Base-by-base conservation (phyloP, 352 stramenopile genomes). In the Phytophthora sansomeana region DNA sequence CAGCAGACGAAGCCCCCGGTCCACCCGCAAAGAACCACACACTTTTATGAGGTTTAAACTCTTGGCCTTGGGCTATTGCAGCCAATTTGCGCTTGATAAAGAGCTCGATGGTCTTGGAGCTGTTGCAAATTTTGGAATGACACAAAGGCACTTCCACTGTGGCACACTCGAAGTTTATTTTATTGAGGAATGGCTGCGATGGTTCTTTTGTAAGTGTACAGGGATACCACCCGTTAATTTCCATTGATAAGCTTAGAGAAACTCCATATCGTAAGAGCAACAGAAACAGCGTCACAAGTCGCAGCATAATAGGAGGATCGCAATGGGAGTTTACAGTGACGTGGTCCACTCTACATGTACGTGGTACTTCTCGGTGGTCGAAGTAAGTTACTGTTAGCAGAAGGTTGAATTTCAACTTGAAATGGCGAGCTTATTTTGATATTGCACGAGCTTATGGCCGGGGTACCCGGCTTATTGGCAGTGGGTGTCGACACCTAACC, bases 1-100 rank as follows among this genome's bases (percentile, higher is more conserved):
- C 51, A 30, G 49, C 43, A 16, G 75, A 85, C 0, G 71, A 81
- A 28, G 63, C 67, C 3, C 81, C 81, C 1, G 81, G 71, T 11
- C 81, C 81, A 16, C 76, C 81, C 32, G 81, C 61, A 8, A 86
- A 57, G 11, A 90, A 63, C 77, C 81, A 87, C 14, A 86, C 49
- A n/a, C 56, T 81, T 56, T 79, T 83, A 36, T 29, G 38, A 28
- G 13, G 36, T 16, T 36, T 56, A 47, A 13, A 3, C 4, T 47
- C 16, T 30, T 65, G 28, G 19, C 56, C 28, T 54, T 50, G 5
- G 9, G 28, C 24, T 33, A 19, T 3, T 32, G 28, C 21, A 14
- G 71, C 78, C 1, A 77, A 30, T 53, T 67, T 74, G 28, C 77
- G 76, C 58, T 85, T 85, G 42, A 86, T 53, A 42, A 87, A 80